Evolutionary conservation across 2,329 filamentous ascomycete species (phyloP), one percentile per base, ranked within the genome.

Genomic region (Penicillium frequentans): DNA sequence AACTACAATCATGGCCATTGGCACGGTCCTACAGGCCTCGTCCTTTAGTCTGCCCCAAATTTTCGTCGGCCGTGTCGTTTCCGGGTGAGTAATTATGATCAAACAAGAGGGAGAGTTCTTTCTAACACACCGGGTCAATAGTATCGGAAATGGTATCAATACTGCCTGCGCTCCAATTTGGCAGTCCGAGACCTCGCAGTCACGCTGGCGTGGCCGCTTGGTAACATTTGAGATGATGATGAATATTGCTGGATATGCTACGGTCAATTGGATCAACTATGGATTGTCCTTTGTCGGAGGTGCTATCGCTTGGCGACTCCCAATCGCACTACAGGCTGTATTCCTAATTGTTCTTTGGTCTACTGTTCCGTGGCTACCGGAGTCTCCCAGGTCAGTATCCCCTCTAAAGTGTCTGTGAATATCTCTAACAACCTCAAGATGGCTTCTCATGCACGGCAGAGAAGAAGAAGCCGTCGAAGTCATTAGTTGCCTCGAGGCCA

Each of bases 201-300:
- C 74, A 11, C 68, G 70, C 29, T 77, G 75, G 75, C 67, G 79
- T 58, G 78, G 79, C 16, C 79, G 78, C 48, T 66, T 80, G 13
- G 75, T 81, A 6, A 71, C 80, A 35, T 73, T 81, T 24, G 77
- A 81, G 49, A 75, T 83, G 68, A 79, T 79, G 46, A 72, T 82
- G 64, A 81, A 81, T 54, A 79, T 83, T 44, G 75, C 73, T 19
- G 82, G 81, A 2, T 82, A 82, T 57, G 75, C 70, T 1, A 48
- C 84, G 1, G 77, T 75, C 5, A 82, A 83, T 45, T 84, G 81
- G 80, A 73, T 84, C 11, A 83, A 77, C 8, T 83, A 77, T 55
- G 80, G 80, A 2, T 76, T 83, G 54, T 79, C 76, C 6, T 84
- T 79, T 61, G 63, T 75, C 1, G 65, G 62, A 3, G 77, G 79